Conservation (phyloP, 2,329 filamentous ascomycete genomes). For the Colletotrichum plurivorum region DNA sequence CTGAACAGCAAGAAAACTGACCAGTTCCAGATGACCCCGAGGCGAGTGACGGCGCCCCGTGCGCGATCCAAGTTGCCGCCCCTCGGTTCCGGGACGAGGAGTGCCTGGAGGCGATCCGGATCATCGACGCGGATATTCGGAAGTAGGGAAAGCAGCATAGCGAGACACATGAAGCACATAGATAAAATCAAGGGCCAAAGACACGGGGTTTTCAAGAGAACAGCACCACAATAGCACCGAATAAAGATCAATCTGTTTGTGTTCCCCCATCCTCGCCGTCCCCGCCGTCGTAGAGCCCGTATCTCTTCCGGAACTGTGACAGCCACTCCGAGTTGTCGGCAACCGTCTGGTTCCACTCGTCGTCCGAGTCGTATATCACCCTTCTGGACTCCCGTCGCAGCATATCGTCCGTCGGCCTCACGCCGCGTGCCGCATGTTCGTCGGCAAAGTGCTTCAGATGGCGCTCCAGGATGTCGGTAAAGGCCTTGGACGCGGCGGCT, state of each 20-base stretch:
- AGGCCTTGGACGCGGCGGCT: constrained; percentile 20
- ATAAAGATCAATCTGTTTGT: not conserved
- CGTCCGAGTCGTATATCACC: constrained; percentile 44
- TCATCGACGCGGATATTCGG: constrained; percentile 46
- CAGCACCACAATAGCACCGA: not conserved
- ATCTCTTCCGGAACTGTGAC: constrained; percentile 42
- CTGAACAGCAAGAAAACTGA: not conserved
- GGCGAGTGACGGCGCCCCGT: constrained; percentile 58
- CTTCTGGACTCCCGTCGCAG: constrained; percentile 46
- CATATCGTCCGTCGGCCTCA: constrained; percentile 44
- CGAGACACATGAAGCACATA: not conserved
- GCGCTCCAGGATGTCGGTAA: constrained; percentile 23
- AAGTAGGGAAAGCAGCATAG: not conserved
- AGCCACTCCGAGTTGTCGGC: constrained; percentile 48
- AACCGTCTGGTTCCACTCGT: constrained; percentile 47
- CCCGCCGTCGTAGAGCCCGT: not conserved
- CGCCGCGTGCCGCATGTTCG: not conserved
- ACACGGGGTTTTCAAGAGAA: too few species aligned
- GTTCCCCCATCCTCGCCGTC: not conserved
- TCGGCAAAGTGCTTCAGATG: constrained; percentile 20
- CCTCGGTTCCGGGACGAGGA: constrained; percentile 64
- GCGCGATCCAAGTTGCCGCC: constrained; percentile 61
- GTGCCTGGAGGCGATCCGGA: constrained; percentile 49
- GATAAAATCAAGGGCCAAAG: too few species aligned
- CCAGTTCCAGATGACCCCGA: constrained; percentile 54